Evolutionary conservation across 805 yeast species (phyloP), one percentile per base, ranked within the genome.

Genomic region (Spathaspora arborariae): DNA sequence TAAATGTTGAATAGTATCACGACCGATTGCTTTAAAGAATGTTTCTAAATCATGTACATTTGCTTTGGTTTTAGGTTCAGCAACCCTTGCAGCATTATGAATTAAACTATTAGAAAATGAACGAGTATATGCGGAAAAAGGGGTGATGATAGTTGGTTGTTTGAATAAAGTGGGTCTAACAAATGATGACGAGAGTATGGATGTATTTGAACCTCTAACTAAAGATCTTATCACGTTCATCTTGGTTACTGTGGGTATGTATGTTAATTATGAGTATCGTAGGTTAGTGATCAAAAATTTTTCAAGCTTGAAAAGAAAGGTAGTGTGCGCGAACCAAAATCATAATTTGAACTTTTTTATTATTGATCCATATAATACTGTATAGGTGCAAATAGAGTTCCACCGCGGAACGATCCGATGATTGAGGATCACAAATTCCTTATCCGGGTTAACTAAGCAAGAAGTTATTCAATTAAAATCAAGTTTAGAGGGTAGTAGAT

Each of bases 11-110:
- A 68, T 55, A 52, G 82, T 71, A 49, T 80, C 78, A 52, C 96
- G 81, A 2, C 98, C 98, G 47, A 92, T 89, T 56, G 76, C 78
- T n/a, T 63, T 67, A 45, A 92, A 74, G 58, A 92, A 92, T 0
- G 90, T 70, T 48, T 76, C 70, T 36, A 86, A 88, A 60, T 88
- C 94, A 45, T 70, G 70, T 27, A 72, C 77, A 49, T 72, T 72
- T 47, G 67, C 75, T 52, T 67, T 70, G 39, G 76, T 72, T 52
- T 13, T 6, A 30, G 35, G 18, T 30, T 30, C 18, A 30, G 35
- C 6, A 13, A 24, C 11, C 3, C 13, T 24, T 8, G 10, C 18
- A 7, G 16, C 35, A 30, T 13, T 13, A 7, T 13, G 18, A 13
- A 30, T 30, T 15, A 30, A 30, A 30, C 35, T 30, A 30, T 30